Conservation (phyloP, 2,329 filamentous ascomycete genomes). For the Ramularia collo-cygni region DNA sequence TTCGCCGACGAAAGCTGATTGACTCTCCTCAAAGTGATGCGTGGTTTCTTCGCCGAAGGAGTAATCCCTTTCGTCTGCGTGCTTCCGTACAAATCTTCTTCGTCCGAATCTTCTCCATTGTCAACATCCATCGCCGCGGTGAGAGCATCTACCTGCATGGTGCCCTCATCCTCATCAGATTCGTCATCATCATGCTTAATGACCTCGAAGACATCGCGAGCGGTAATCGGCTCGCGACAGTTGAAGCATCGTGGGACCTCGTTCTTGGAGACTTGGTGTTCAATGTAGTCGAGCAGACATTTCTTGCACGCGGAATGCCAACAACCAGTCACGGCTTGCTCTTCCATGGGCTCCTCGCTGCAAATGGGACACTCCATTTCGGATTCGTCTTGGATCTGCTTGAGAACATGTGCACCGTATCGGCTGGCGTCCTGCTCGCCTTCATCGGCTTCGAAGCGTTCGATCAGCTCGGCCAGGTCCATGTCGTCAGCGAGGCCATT, state of each 20-base stretch:
- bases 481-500: conserved; percentile 89
- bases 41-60: conserved; percentile 17
- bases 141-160: conserved; percentile 7
- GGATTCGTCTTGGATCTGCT: conserved; percentile 85
- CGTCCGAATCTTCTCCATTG: conserved; percentile 16
- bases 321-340: conserved; percentile 89
- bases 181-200: conserved; percentile 63
- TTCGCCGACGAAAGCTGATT: conserved; percentile 76
- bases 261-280: conserved; percentile 72
- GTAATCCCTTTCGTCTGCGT: conserved; percentile 24
- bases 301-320: conserved; percentile 97
- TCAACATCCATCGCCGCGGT: conserved; percentile 13
- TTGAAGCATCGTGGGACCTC: conserved; percentile 79
- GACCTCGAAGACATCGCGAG: conserved; percentile 85
- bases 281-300: conserved; percentile 83
- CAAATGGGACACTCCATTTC: conserved; percentile 91
- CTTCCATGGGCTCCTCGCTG: conserved; percentile 89
- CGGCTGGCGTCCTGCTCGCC: conserved; percentile 55
- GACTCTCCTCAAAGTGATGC: conserved; percentile 55
- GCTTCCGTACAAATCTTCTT: conserved; percentile 33
- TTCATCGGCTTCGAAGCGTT: conserved; percentile 64
- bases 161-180: conserved; percentile 11
- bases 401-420: conserved; percentile 80
- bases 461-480: conserved; percentile 81
- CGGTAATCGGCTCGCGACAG: conserved; percentile 75